Evolutionary conservation across 2,329 filamentous ascomycete genomes (phyloP).

Genomic region (Aspergillus carbonarius): DNA sequence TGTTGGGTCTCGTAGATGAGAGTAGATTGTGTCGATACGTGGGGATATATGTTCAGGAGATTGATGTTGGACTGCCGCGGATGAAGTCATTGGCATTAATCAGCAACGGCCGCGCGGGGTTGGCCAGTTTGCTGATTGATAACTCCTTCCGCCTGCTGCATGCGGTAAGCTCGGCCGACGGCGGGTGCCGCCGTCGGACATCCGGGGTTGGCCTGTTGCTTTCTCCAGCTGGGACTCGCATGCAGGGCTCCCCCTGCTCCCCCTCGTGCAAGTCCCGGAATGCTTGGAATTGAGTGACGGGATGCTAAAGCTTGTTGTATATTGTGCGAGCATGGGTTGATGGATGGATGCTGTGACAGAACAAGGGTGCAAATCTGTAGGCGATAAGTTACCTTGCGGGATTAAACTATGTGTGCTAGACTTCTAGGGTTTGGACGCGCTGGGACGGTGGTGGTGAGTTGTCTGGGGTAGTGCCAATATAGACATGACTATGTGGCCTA

Average conservation of each 20-base stretch:
- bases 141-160: not conserved
- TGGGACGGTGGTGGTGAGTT: no score
- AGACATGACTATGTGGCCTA: no score
- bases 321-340: no score
- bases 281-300: no score
- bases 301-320: no score
- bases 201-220: not conserved
- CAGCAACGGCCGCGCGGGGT: not conserved
- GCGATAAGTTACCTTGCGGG: not conserved
- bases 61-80: no score
- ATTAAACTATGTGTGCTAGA: not conserved
- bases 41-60: no score
- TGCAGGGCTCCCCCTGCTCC: not conserved
- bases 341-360: not conserved
- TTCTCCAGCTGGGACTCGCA: not conserved
- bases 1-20: no score
- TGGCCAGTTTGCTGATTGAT: not conserved
- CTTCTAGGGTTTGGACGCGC: no score
- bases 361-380: not conserved
- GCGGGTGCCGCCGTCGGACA: not conserved
- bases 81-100: not conserved
- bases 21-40: no score
- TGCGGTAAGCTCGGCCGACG: not conserved
- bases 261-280: not conserved
- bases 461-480: no score